Percentiles rank a stretch among this genome's conserved stretches.
Evolutionary conservation across 2,329 filamentous ascomycete species (phyloP).

Genomic region (Xylariaceae sp.): DNA sequence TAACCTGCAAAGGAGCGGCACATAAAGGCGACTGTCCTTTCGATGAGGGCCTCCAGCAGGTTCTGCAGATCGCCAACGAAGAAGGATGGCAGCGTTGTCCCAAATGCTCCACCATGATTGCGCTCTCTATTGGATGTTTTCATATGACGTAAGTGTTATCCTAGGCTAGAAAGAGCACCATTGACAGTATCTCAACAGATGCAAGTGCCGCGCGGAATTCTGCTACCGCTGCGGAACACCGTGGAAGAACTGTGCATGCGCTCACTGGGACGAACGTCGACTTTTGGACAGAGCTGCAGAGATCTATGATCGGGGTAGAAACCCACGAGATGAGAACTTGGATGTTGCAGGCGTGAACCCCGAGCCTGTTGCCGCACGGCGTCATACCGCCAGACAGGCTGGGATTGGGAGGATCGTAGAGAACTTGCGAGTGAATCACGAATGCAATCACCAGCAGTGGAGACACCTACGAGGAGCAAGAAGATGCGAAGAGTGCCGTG

Average conservation of each 20-base stretch:
- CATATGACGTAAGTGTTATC: slow-evolving; percentile 60
- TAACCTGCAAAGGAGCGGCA: slow-evolving; percentile 53
- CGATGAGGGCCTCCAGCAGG: slow-evolving; percentile 48
- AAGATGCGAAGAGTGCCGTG: slow-evolving; percentile 34
- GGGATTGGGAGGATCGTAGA: slow-evolving; percentile 17
- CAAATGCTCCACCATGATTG: slow-evolving; percentile 54
- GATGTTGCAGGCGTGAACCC: neutral
- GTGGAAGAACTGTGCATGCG: slow-evolving; percentile 46
- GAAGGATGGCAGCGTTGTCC: slow-evolving; percentile 61
- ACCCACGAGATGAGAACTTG: neutral
- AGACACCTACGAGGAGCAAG: slow-evolving; percentile 33
- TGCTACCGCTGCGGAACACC: slow-evolving; percentile 29
- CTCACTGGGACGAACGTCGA: slow-evolving; percentile 39
- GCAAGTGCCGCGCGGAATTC: slow-evolving; percentile 29
- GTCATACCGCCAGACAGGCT: neutral
- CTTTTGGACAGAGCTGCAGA: slow-evolving; percentile 17
- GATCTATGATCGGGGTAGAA: slow-evolving; percentile 6
- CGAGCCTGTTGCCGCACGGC: neutral
- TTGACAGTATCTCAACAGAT: slow-evolving; percentile 22
- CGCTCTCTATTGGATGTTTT: slow-evolving; percentile 58
- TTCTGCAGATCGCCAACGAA: slow-evolving; percentile 49
- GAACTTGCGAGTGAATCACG: slow-evolving; percentile 25
- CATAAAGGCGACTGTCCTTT: slow-evolving; percentile 58
- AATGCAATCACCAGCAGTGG: slow-evolving; percentile 31
- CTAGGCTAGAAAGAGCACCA: slow-evolving; percentile 5